Base-by-base conservation (phyloP, 140 eudicot species). In the Anethum foeniculum region DNA sequence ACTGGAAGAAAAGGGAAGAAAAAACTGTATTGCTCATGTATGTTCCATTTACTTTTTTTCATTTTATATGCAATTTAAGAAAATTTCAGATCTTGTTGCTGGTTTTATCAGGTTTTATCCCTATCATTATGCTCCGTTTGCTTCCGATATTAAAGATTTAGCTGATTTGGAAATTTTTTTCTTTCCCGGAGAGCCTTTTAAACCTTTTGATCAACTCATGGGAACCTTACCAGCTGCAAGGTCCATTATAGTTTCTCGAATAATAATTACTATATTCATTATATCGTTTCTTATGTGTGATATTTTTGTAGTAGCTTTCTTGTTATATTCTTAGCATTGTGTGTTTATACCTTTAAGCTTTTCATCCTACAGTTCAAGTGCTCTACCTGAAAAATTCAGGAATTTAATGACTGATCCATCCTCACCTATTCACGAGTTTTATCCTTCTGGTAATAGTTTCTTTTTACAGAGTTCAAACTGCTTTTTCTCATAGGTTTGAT, bases 211-310 rank as follows among this genome's bases (percentile, higher is more conserved):
- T 86, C 99, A 96, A 85, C 98, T 96, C 77, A 88, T 96, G 92
- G 99, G 99, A 87, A 90, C 96, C 71, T 90, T 96, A 64, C 99
- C 99, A 78, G 98, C 99, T 86, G 97, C 99, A 82, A 96, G 99
- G 99, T 96, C 39, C 43, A 49, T 32, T 79, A 7, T 46, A 7
- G 51, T 65, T 68, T 75, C 30, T 79, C n/a, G 1, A 49, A 71
- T 9, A 12, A 62, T 3, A 62, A 62, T 25, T 62, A 25, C 25
- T 11, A 10, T 25, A 25, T 10, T 62, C 34, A 62, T 62, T 10
- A 0, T 62, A 27, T 34, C 36, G 0, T 62, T 8, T 27, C 15
- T 25, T 25, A 41, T 69, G 75, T 16, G 75, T 34, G 25, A 34
- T 69, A 30, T 3, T 15, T 71, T 15, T 39, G 7, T 18, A 38